These are phyloP conservation scores for Fusarium mangiferae DNA, from an alignment of 2,329 filamentous ascomycete genomes.

Conservation along the genomic window DNA sequence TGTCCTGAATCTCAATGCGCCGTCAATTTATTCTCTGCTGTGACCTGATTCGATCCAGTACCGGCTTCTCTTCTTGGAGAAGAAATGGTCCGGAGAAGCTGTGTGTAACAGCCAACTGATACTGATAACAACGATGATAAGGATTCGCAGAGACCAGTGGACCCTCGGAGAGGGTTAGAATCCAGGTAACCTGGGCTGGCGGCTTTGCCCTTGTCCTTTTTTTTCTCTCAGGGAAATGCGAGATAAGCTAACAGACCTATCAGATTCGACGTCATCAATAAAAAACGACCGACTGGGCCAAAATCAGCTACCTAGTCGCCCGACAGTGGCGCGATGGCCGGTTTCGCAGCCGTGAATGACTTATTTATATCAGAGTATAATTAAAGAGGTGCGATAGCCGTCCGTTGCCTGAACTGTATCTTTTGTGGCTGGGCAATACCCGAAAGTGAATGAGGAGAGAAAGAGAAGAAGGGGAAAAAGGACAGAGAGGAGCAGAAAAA, in stretches of 20 bases:
- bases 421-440: slow-evolving; percentile 5
- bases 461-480: slow-evolving; percentile 12
- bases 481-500: slow-evolving; percentile 16
- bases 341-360: slow-evolving; percentile 10
- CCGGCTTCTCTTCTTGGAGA: slow-evolving; percentile 7
- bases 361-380: slow-evolving; percentile 13
- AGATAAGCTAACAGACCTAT: slow-evolving; percentile 67
- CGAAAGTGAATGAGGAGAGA: not conserved
- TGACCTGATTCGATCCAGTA: slow-evolving; percentile 29
- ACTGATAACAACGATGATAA: slow-evolving; percentile 2
- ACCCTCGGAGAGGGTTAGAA: not conserved
- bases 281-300: slow-evolving; percentile 16
- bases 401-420: not conserved
- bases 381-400: not conserved
- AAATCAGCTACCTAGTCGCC: slow-evolving; percentile 28
- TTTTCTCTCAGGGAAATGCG: slow-evolving; percentile 59
- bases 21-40: slow-evolving; percentile 7
- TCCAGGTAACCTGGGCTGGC: not conserved
- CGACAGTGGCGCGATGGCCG: slow-evolving; percentile 29
- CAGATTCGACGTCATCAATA: slow-evolving; percentile 60
- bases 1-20: slow-evolving; percentile 9
- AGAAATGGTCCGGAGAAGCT: slow-evolving; percentile 23
- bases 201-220: slow-evolving; percentile 5
- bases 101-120: slow-evolving; percentile 6
- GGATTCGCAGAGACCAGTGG: not conserved